Base-by-base conservation (phyloP, 371 early-diverging fungal genomes). In the Batkoa obscura region DNA sequence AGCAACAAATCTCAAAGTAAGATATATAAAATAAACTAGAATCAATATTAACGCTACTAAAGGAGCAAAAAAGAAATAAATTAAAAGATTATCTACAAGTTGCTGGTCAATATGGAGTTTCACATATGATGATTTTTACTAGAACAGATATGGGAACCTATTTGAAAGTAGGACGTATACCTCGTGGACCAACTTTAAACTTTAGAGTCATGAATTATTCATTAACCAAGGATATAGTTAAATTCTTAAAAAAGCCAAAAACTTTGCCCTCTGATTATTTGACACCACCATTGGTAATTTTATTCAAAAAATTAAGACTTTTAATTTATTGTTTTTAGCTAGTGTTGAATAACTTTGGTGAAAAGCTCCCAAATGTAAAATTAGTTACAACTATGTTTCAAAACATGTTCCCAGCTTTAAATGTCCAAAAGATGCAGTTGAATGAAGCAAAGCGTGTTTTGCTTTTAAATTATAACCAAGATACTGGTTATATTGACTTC, bases 361-460 rank as follows among this genome's bases (percentile, higher is more conserved):
- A 83, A 59, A 76, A 76, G 31, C 2, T 37, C 8, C 85, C 84
- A 46, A 80, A 90, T 56, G 75, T 89, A 63, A 87, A 89, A 67
- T 75, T 97, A 42, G 82, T 92, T 81, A 79, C 87, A 1, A 84
- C 89, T 34, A 82, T 92, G 81, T 76, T 97, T 59, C 97, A 94
- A 62, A 91, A 90, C 67, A 76, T 97, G 82, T 92, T 94, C 60
- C 94, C 97, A 0, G 68, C 95, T 1, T 88, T 97, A 59, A 88
- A 91, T 69, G 84, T 93, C 31, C 80, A 85, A 59, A 87, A 88
- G 77, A 88, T 94, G 83, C 79, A 83, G 69, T 66, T 94, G 50
- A 65, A 84, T 0, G 88, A 91, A 34, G 86, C 88, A 32, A 78
- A 88, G 13, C 84, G 97, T 54, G 88, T 97, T 1, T 78, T 97